Evolutionary conservation across 352 stramenopile species (phyloP).

Genomic region (Globisporangium abappressorium): DNA sequence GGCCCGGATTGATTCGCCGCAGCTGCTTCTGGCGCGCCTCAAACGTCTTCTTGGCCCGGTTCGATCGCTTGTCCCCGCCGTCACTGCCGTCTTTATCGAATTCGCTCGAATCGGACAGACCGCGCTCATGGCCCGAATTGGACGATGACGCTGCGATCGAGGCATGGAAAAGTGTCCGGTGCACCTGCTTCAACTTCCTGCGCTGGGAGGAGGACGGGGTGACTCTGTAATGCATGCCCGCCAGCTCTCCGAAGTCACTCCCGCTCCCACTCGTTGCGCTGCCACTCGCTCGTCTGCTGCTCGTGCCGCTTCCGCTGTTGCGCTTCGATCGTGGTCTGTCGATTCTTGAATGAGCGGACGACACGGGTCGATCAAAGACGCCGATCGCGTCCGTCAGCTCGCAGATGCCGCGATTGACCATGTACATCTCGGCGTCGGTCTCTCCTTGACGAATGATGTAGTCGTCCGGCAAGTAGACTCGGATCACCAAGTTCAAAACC

Average conservation of each 20-base stretch:
- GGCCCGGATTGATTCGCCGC: constrained; percentile 16
- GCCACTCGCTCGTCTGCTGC: constrained; percentile 6
- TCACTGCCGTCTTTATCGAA: not conserved
- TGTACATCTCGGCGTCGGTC: constrained; percentile 56
- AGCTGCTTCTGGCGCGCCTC: constrained; percentile 2
- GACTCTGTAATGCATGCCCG: constrained; percentile 3
- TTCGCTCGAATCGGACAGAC: not conserved
- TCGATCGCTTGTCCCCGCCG: not conserved
- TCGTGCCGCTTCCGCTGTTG: not conserved
- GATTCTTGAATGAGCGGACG: not conserved
- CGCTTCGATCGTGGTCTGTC: not conserved
- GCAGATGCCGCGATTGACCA: constrained; percentile 60
- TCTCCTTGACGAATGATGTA: constrained; percentile 54
- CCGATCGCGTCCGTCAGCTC: constrained; percentile 25
- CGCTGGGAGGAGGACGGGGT: not conserved
- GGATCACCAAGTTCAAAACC: constrained; percentile 41
- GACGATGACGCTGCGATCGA: not conserved
- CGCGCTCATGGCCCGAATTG: not conserved
- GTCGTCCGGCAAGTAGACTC: constrained; percentile 63
- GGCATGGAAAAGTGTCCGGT: not conserved
- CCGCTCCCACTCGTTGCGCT: not conserved
- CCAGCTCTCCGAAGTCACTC: not conserved
- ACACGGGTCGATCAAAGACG: constrained; percentile 1
- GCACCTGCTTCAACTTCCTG: not conserved
- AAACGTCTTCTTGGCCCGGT: not conserved